Evolutionary conservation across 2,329 filamentous ascomycete genomes (phyloP).

Genomic region (Pseudofabraea citricarpa): DNA sequence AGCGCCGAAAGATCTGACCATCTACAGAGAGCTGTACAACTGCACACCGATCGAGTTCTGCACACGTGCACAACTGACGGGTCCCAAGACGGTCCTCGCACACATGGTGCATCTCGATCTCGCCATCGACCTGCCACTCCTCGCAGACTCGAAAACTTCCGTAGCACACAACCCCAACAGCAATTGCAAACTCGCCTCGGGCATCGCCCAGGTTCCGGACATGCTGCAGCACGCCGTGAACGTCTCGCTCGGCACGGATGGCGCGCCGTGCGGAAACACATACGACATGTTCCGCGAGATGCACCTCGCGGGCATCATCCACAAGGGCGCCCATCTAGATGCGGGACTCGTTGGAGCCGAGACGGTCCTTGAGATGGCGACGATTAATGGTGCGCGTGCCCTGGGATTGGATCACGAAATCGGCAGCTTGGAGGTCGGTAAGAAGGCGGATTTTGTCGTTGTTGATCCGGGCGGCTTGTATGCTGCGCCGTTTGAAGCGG

Average conservation of each 20-base stretch:
- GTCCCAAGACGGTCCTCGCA: constrained; percentile 40
- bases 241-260: constrained; percentile 45
- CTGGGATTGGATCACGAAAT: constrained; percentile 45
- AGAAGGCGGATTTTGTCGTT: constrained; percentile 53
- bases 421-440: constrained; percentile 46
- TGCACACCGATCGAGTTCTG: constrained; percentile 41
- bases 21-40: constrained; percentile 33
- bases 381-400: constrained; percentile 43
- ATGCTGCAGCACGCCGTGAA: constrained; percentile 39
- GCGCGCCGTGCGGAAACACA: constrained; percentile 46
- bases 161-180: constrained; percentile 47
- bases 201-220: constrained; percentile 41
- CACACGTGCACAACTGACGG: constrained; percentile 31
- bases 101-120: constrained; percentile 47
- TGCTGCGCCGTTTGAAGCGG: constrained; percentile 32
- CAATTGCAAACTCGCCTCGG: constrained; percentile 47
- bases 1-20: constrained; percentile 32
- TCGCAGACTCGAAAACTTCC: constrained; percentile 35
- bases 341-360: constrained; percentile 39
- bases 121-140: constrained; percentile 33
- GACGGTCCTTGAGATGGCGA: constrained; percentile 44
- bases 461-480: constrained; percentile 30
- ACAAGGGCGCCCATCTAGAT: constrained; percentile 38
- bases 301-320: constrained; percentile 44
- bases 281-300: constrained; percentile 49